These are phyloP conservation scores for Spinacia oleracea DNA, from an alignment of 179 eudicot genomes.

Conservation along the genomic window DNA sequence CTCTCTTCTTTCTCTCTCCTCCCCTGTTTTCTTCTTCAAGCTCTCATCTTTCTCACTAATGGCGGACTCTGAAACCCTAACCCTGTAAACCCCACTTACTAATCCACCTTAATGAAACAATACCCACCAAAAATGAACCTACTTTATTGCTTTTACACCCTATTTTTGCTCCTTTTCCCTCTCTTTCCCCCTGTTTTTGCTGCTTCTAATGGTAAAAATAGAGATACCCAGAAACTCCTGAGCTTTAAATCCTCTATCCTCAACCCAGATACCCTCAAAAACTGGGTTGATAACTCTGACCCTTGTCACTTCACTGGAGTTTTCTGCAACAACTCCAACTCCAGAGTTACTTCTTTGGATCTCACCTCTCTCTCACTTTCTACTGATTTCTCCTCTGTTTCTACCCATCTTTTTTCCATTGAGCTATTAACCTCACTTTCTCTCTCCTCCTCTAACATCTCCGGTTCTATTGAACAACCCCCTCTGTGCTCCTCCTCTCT, in stretches of 20 bases:
- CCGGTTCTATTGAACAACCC: slow-evolving; percentile 44
- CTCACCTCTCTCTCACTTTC: slow-evolving; percentile 41
- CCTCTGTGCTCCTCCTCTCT: slow-evolving; percentile 43
- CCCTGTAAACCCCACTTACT: neutral
- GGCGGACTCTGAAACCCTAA: slow-evolving; percentile 17
- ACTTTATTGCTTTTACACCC: slow-evolving; percentile 1
- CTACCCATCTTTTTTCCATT: slow-evolving; percentile 45
- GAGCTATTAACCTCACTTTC: slow-evolving; percentile 40
- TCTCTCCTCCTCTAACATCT: slow-evolving; percentile 45
- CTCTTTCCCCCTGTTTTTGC: slow-evolving; percentile 24
- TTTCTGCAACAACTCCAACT: slow-evolving; percentile 38
- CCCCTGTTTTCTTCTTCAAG: neutral
- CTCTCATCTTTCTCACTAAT: neutral
- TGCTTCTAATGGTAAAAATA: slow-evolving; percentile 24
- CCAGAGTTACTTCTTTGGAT: slow-evolving; percentile 53
- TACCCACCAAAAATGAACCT: slow-evolving; percentile 28
- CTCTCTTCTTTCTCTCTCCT: neutral
- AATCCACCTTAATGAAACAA: slow-evolving; percentile 3
- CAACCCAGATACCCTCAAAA: slow-evolving; percentile 42
- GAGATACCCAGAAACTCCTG: slow-evolving; percentile 54
- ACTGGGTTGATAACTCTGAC: slow-evolving; percentile 46
- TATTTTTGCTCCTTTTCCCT: slow-evolving; percentile 18
- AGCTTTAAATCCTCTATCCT: slow-evolving; percentile 65
- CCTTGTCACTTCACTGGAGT: slow-evolving; percentile 71
- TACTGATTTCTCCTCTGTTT: slow-evolving; percentile 38